Evolutionary conservation across 2,329 filamentous ascomycete species (phyloP), one percentile per base, ranked within the genome.

Genomic region (Curvularia lunata): DNA sequence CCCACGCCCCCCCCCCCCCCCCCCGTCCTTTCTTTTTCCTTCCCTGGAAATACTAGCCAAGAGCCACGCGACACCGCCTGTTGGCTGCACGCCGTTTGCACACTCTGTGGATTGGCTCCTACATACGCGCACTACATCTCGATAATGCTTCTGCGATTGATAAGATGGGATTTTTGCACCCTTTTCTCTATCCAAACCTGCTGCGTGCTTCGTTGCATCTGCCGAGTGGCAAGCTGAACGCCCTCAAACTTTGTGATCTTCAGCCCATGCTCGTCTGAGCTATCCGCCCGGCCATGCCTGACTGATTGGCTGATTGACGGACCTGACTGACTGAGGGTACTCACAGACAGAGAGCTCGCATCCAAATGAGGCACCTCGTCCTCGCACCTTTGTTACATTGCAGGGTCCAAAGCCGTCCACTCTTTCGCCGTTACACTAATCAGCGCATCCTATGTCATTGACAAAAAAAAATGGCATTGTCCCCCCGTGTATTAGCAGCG

Each of bases 21-120:
- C 57, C 40, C 55, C 59, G 64, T 64, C 59, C 48, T 61, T 42
- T 51, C 53, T 50, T 58, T 56, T 58, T 18, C 25, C n/a, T 30
- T 3, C 25, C 16, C 18, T n/a, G 59, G 54, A 54, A 58, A 30
- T 37, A 58, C 54, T 40, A 54, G 55, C 56, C 49, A 53, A 46
- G 43, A 47, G 62, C 59, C 54, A 64, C 56, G 55, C 53, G 47
- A 55, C 48, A 34, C 54, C 51, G 41, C 52, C 38, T 56, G 37
- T 37, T 48, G 41, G 21, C 16, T 25, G 30, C 43, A 47, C 34
- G 46, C 49, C 30, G 40, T 32, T 50, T 40, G 52, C 41, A 47
- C 46, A 49, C 46, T 28, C 41, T 13, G 43, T 48, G 27, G 42
- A 45, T 53, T 59, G 54, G 56, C 51, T 38, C 52, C 54, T 37